These are phyloP conservation scores for Agrostemma githago DNA, from an alignment of 148 eudicot species.

Conservation along the genomic window DNA sequence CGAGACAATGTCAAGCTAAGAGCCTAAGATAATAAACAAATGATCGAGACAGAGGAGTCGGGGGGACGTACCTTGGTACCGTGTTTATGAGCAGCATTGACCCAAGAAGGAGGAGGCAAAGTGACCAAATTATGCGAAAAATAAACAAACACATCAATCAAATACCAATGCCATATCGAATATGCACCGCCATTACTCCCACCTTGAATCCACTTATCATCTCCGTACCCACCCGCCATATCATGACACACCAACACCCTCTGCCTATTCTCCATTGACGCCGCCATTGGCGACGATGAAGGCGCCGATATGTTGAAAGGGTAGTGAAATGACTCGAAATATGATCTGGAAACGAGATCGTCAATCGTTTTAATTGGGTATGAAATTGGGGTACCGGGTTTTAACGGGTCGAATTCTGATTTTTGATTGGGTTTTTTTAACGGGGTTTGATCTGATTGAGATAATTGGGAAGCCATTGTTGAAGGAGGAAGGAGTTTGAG, in stretches of 20 bases:
- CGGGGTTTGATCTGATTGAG: neutral
- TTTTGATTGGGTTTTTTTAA: no score
- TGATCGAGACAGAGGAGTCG: no score
- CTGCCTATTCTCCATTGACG: constrained; percentile 20
- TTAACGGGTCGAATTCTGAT: constrained; percentile 39
- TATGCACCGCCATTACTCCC: constrained; percentile 63
- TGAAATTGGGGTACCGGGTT: constrained; percentile 57
- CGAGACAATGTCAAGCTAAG: no score
- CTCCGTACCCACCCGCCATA: constrained; percentile 83
- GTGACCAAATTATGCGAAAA: constrained; percentile 88
- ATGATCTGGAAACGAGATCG: constrained; percentile 61
- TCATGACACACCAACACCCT: constrained; percentile 86
- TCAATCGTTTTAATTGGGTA: constrained; percentile 67
- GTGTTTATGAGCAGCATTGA: constrained; percentile 79
- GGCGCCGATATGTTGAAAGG: constrained; percentile 49
- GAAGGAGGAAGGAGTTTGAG: constrained; percentile 23
- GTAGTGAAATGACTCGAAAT: constrained; percentile 67
- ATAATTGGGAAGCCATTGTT: constrained; percentile 21
- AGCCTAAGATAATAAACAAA: no score
- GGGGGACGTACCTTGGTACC: constrained; percentile 84
- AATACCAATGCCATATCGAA: constrained; percentile 93
- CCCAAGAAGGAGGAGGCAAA: constrained; percentile 89
- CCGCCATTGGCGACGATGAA: neutral
- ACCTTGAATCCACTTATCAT: constrained; percentile 86
- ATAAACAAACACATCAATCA: constrained; percentile 88